Percentiles rank a stretch among this genome's conserved stretches.
Conservation (phyloP, 768 basidiomycete genomes). For the Leccinum broughii region DNA sequence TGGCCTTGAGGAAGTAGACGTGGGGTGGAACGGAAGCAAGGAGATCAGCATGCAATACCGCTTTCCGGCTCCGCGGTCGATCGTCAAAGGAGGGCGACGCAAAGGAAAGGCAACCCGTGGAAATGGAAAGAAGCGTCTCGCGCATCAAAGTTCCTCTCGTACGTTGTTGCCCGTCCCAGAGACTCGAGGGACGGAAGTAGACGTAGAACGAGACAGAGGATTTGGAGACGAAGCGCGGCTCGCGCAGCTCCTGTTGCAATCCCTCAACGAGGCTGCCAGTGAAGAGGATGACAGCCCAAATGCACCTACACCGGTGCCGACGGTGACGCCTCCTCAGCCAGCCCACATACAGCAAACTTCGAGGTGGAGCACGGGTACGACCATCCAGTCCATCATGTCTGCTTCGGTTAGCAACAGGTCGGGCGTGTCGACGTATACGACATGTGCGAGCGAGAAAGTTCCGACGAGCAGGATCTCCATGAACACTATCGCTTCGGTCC, state of each 20-base stretch:
- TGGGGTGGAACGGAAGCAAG: constrained; percentile 25
- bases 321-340: constrained; percentile 16
- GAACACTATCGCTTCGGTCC: constrained; percentile 26
- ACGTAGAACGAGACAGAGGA: constrained; percentile 17
- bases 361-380: constrained; percentile 35
- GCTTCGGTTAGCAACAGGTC: constrained; percentile 28
- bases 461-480: constrained; percentile 29
- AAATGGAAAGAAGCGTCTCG: constrained; percentile 25
- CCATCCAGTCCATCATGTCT: constrained; percentile 28
- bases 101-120: constrained; percentile 18
- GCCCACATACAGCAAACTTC: constrained; percentile 25
- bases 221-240: constrained; percentile 32
- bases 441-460: constrained; percentile 27
- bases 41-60: constrained; percentile 33
- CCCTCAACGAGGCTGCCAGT: constrained; percentile 18
- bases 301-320: constrained; percentile 5
- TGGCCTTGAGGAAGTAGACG: constrained; percentile 30
- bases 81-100: constrained; percentile 24
- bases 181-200: constrained; percentile 17
- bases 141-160: constrained; percentile 30
- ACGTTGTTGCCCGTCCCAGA: constrained; percentile 26
- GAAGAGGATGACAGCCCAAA: constrained; percentile 7
- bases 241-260: constrained; percentile 33
- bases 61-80: constrained; percentile 34
- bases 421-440: constrained; percentile 29